A percentile compares a stretch with the other conserved stretches of the same genome.
These are phyloP conservation scores for Pseudodiploospora longispora DNA, from an alignment of 2,329 filamentous ascomycete genomes.

Conservation along the genomic window DNA sequence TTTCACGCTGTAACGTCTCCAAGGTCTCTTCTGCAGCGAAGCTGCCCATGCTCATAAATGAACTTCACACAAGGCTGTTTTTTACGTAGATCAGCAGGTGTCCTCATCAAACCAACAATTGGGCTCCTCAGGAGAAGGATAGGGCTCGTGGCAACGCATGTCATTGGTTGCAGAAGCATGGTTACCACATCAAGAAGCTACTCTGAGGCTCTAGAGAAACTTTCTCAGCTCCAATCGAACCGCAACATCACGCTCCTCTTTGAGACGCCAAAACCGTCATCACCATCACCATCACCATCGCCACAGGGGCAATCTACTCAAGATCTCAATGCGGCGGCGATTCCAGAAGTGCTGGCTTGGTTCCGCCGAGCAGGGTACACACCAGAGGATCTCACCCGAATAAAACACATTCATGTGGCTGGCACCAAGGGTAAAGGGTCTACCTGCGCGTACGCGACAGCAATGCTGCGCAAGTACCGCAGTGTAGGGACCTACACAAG, in stretches of 20 bases:
- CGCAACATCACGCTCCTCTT: constrained; percentile 53
- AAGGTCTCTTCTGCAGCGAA: too few relatives aligned
- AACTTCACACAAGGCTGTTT: too few relatives aligned
- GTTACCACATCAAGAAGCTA: constrained; percentile 31
- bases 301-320: constrained; percentile 32
- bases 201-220: constrained; percentile 61
- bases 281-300: constrained; percentile 31
- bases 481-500: constrained; percentile 73
- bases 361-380: constrained; percentile 67
- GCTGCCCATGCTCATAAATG: too few relatives aligned
- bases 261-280: constrained; percentile 14
- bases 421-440: constrained; percentile 95
- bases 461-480: constrained; percentile 52
- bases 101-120: too few relatives aligned
- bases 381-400: constrained; percentile 31
- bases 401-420: constrained; percentile 68
- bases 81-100: too few relatives aligned
- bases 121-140: too few relatives aligned
- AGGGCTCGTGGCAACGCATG: too few relatives aligned
- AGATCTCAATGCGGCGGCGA: constrained; percentile 61
- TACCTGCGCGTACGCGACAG: constrained; percentile 74
- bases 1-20: too few relatives aligned
- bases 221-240: constrained; percentile 75
- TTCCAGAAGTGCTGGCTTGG: constrained; percentile 78
- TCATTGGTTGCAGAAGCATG: constrained; percentile 5